Base-by-base conservation (phyloP, 1,284 basidiomycete species). In the Cryptococcus sp. region DNA sequence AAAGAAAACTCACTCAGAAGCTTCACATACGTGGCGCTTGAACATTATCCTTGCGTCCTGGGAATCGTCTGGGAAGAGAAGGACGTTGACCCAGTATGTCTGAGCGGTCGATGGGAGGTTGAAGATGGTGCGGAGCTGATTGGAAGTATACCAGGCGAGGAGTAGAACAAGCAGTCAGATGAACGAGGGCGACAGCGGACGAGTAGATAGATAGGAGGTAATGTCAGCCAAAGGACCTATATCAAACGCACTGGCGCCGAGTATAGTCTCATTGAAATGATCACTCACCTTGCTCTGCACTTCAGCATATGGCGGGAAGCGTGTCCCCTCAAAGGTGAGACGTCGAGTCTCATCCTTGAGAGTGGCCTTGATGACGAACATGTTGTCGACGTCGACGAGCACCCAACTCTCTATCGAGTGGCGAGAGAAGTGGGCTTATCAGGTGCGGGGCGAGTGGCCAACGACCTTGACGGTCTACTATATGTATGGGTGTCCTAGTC, bases 1-100 rank as follows among this genome's bases (percentile, higher is more conserved):
- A 35, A 8, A 10, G 13, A 10, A 20, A 1, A 76, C 78, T 73
- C 55, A 79, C 78, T 79, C 78, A 22, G 61, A 50, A 15, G 69
- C 66, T 54, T 76, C 75, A 57, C 78, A 79, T 31, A 79, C 70
- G 65, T 79, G 78, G 60, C 73, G 67, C 73, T 77, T 74, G 66
- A 79, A 79, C 71, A 75, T 77, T 65, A 75, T 74, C 25, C 73
- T 65, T 3, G 75, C 69, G 13, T 70, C 63, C 47, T 69, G 64
- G 2, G 67, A 61, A 49, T 76, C 76, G 57, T 76, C 71, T 2
- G 76, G 75, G 66, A 69, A 78, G 47, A 78, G 64, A 38, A 78
- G 69, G 46, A 73, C 76, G 55, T 78, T 73, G 44, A 66, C 68
- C 73, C 77, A 78, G 53, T 67, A 77, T 1, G 73, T 71, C 41